Evolutionary conservation across 2,329 filamentous ascomycete genomes (phyloP).

Genomic region (Bimuria novae-zelandiae): DNA sequence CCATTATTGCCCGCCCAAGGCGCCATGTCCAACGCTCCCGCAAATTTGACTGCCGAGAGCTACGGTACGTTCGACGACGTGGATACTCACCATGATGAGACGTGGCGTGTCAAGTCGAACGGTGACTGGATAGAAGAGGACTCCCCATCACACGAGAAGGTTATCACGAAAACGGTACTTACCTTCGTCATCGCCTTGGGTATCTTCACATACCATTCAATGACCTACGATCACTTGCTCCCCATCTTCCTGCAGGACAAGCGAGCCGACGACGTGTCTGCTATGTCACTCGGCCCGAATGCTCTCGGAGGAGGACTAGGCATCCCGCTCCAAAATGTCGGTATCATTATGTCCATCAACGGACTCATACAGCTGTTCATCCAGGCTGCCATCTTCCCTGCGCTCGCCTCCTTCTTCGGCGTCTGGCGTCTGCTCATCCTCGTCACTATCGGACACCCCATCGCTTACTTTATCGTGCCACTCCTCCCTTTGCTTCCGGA

Average conservation of each 20-base stretch:
- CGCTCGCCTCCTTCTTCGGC: constrained; percentile 66
- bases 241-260: constrained; percentile 92
- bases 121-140: constrained; percentile 50
- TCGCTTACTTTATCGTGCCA: constrained; percentile 71
- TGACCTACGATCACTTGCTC: constrained; percentile 90
- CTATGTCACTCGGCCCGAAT: constrained; percentile 24
- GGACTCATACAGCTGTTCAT: constrained; percentile 74
- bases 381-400: constrained; percentile 72
- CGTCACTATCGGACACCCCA: constrained; percentile 68
- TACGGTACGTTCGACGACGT: constrained; percentile 74
- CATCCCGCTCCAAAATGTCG: constrained; percentile 67
- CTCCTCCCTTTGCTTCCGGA: constrained; percentile 65
- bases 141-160: constrained; percentile 44
- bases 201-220: constrained; percentile 93
- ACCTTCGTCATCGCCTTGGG: constrained; percentile 80
- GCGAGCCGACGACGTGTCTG: constrained; percentile 47
- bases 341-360: constrained; percentile 70
- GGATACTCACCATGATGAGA: constrained; percentile 58
- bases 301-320: constrained; percentile 65
- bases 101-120: constrained; percentile 57
- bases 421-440: constrained; percentile 69
- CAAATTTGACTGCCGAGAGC: constrained; percentile 75
- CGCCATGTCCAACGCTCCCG: constrained; percentile 71
- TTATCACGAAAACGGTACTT: constrained; percentile 68
- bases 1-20: constrained; percentile 77